Conservation (phyloP, 495 filamentous ascomycete genomes). For the Penicillium subrubescens region DNA sequence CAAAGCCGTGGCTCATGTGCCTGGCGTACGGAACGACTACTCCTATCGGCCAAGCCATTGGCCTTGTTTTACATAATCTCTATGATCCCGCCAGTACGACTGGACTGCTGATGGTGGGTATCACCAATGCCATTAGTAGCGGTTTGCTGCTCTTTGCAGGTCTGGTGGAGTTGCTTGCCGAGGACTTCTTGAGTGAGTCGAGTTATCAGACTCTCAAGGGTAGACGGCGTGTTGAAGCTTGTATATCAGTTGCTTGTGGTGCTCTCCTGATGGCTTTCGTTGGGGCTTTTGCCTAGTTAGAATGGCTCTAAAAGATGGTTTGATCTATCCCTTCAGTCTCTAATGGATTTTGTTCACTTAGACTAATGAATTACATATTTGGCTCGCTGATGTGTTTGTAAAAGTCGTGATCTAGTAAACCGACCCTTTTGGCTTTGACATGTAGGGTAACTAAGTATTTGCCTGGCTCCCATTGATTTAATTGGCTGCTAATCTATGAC, state of each 20-base stretch:
- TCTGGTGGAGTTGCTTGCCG: conserved; percentile 85
- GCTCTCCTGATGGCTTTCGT: conserved; percentile 84
- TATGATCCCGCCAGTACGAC: conserved; percentile 83
- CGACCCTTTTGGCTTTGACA: not conserved
- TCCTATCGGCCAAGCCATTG: conserved; percentile 87
- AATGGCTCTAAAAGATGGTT: not conserved
- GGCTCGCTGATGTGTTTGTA: not conserved
- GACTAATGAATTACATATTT: not conserved
- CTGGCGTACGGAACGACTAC: conserved; percentile 90
- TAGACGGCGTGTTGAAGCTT: conserved; percentile 71
- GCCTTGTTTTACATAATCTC: conserved; percentile 75
- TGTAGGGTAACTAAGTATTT: not conserved
- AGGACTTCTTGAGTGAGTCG: conserved; percentile 89
- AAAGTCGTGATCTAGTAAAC: not conserved
- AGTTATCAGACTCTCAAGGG: conserved; percentile 78
- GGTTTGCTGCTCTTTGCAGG: conserved; percentile 90
- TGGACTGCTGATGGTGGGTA: conserved; percentile 85
- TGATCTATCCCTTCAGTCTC: not conserved
- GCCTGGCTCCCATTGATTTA: not conserved
- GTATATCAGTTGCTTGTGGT: conserved; percentile 72
- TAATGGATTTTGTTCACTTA: not conserved
- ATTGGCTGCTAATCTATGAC: too few species aligned
- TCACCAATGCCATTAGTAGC: conserved; percentile 88
- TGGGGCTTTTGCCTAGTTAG: conserved; percentile 76
- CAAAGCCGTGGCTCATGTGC: conserved; percentile 91